Evolutionary conservation across 1,284 basidiomycete species (phyloP).

Genomic region (Polyporus tsugae): DNA sequence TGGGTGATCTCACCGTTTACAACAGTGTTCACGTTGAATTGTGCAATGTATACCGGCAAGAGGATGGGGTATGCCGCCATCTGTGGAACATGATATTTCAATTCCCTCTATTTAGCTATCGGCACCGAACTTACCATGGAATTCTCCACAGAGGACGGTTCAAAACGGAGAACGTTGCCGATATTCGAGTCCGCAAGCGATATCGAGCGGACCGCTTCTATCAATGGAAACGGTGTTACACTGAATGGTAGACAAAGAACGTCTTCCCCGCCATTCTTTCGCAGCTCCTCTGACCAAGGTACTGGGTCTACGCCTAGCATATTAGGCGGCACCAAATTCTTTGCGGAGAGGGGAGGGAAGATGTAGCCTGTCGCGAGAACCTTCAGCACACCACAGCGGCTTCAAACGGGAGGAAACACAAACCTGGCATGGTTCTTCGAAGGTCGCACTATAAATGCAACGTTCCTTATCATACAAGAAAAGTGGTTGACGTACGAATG

Average conservation of each 20-base stretch:
- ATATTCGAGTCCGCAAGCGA: slow-evolving; percentile 26
- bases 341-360: slow-evolving; percentile 41
- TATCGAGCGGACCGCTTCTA: slow-evolving; percentile 23
- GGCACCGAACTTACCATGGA: slow-evolving; percentile 41
- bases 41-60: slow-evolving; percentile 49
- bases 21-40: slow-evolving; percentile 36
- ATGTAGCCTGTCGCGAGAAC: slow-evolving; percentile 33
- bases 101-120: slow-evolving; percentile 14
- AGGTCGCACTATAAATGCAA: background rate
- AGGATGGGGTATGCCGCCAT: slow-evolving; percentile 53
- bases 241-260: slow-evolving; percentile 40
- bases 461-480: background rate
- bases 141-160: slow-evolving; percentile 42
- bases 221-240: slow-evolving; percentile 29
- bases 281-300: slow-evolving; percentile 45
- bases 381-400: background rate
- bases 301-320: slow-evolving; percentile 32
- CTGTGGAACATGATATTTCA: slow-evolving; percentile 33
- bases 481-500: slow-evolving; percentile 26
- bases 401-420: background rate
- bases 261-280: slow-evolving; percentile 44
- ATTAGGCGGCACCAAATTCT: slow-evolving; percentile 37
- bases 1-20: slow-evolving; percentile 15
- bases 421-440: slow-evolving; percentile 40
- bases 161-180: slow-evolving; percentile 39